Evolutionary conservation across 768 basidiomycete genomes (phyloP).

Genomic region (Dacryopinax spathularia): DNA sequence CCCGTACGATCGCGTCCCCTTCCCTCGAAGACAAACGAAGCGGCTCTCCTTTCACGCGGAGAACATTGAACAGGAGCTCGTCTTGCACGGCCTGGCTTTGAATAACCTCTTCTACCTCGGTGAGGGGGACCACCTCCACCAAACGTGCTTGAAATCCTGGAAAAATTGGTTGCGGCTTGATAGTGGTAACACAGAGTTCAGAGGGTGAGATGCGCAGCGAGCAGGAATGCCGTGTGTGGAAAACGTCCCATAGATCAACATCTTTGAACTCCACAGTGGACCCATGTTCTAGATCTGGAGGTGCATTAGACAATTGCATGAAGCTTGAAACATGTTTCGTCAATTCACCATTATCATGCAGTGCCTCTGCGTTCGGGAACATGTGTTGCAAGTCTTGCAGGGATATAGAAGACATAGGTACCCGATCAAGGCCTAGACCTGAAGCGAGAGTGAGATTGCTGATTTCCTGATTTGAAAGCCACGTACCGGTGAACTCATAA

Average conservation of each 20-base stretch:
- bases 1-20: slow-evolving; percentile 65
- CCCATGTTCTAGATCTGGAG: not conserved
- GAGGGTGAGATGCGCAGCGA: not conserved
- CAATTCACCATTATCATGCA: not conserved
- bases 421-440: slow-evolving; percentile 16
- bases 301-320: not conserved
- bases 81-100: slow-evolving; percentile 67
- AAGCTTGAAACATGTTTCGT: not conserved
- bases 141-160: slow-evolving; percentile 56
- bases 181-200: slow-evolving; percentile 33
- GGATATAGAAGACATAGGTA: slow-evolving; percentile 19
- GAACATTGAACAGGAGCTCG: slow-evolving; percentile 60
- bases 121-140: slow-evolving; percentile 64
- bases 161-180: slow-evolving; percentile 51
- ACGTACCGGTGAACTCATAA: slow-evolving; percentile 45
- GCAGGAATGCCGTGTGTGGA: not conserved
- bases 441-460: not conserved
- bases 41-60: slow-evolving; percentile 55
- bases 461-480: not conserved
- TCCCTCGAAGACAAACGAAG: slow-evolving; percentile 59
- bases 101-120: slow-evolving; percentile 77
- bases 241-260: not conserved
- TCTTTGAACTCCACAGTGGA: not conserved
- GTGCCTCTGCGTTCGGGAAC: not conserved
- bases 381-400: not conserved